Conservation (phyloP, 1,284 basidiomycete genomes). For the Salmacisia buchloeana region DNA sequence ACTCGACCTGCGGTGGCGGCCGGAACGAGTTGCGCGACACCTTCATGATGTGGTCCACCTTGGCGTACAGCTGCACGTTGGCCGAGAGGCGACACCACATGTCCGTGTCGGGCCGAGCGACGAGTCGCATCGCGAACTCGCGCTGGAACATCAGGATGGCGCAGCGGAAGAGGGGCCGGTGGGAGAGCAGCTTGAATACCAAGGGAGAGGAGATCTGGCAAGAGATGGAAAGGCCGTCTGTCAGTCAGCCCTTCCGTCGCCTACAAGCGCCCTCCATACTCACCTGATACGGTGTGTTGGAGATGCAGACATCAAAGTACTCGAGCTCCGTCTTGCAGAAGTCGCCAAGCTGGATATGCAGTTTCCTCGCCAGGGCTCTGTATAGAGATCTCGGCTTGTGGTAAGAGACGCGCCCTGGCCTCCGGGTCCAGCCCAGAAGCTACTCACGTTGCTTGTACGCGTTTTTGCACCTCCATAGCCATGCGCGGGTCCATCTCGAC, state of each 20-base stretch:
- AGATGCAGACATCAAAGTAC: conserved; percentile 98
- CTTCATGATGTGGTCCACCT: conserved; percentile 94
- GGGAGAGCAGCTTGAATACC: conserved; percentile 92
- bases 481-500: conserved; percentile 99
- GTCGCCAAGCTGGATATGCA: conserved; percentile 91
- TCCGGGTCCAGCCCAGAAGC: not conserved
- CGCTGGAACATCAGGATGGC: conserved; percentile 99
- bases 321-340: conserved; percentile 95
- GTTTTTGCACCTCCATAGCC: conserved; percentile 94
- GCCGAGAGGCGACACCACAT: conserved; percentile 91
- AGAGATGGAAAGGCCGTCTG: not conserved
- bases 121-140: conserved; percentile 88
- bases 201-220: conserved; percentile 84
- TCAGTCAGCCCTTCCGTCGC: too few species aligned
- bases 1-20: conserved; percentile 91
- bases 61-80: conserved; percentile 92
- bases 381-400: not conserved
- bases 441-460: conserved; percentile 94
- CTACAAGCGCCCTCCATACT: too few species aligned
- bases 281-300: conserved; percentile 93
- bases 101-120: conserved; percentile 75
- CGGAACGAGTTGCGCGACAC: conserved; percentile 94
- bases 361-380: conserved; percentile 88
- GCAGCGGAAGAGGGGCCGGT: conserved; percentile 85
- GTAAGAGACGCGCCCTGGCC: not conserved